Conservation (phyloP, 2,329 filamentous ascomycete species). For the Eutypa lata region DNA sequence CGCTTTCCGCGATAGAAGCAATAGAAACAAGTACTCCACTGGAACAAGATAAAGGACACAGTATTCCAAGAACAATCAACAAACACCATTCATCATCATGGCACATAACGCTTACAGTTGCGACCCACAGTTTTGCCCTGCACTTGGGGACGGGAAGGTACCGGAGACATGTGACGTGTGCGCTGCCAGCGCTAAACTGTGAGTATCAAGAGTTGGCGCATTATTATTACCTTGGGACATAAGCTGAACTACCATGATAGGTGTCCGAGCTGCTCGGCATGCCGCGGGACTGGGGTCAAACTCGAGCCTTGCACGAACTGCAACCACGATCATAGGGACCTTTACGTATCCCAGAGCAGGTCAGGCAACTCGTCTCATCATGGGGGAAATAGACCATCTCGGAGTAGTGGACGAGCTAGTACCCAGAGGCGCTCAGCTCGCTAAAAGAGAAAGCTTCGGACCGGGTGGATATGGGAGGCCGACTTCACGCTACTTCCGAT, state of each 20-base stretch:
- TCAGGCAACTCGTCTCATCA: neutral
- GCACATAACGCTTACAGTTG: neutral
- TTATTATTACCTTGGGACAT: no score
- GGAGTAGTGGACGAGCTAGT: neutral
- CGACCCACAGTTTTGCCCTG: neutral
- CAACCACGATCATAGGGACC: neutral
- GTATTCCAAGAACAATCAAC: neutral
- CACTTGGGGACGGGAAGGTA: neutral
- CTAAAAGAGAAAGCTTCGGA: neutral
- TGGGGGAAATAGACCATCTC: neutral
- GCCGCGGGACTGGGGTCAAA: neutral
- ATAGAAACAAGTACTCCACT: neutral
- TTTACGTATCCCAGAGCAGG: neutral
- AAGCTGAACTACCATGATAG: neutral
- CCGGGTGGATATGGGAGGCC: neutral
- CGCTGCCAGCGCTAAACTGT: neutral
- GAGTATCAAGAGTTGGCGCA: neutral
- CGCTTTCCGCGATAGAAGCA: neutral
- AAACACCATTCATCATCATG: neutral
- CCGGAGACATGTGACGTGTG: neutral
- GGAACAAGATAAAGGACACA: neutral
- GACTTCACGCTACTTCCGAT: neutral
- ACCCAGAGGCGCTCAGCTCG: neutral
- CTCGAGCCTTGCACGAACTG: neutral
- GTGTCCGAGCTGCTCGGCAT: neutral